phyloP scores from a whole-genome alignment of 2,329 filamentous ascomycete species.

The Ceratocystis variospora region DNA sequence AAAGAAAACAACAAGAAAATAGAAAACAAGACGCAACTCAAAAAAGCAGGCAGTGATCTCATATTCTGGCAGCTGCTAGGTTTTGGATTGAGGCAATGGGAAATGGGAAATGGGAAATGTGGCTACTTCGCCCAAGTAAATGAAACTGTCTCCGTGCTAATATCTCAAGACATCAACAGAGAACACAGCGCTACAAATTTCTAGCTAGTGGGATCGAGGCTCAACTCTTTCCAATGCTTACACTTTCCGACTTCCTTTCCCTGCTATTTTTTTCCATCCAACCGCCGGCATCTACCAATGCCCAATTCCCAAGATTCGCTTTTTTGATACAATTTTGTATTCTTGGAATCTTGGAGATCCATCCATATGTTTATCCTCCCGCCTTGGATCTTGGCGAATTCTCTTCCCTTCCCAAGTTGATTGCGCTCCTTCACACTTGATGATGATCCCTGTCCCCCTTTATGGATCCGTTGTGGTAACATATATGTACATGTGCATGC shows the following conservation, averaged over 20 bases:
- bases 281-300: not conserved
- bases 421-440: not conserved
- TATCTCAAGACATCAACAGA: not conserved
- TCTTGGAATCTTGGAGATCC: not conserved
- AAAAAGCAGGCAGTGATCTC: not conserved
- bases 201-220: not conserved
- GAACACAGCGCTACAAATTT: not conserved
- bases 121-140: not conserved
- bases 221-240: not conserved
- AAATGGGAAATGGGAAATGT: not conserved
- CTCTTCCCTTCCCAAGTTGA: not conserved
- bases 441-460: conserved; percentile 1
- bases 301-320: not conserved
- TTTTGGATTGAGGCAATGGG: not conserved
- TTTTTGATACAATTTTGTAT: not conserved
- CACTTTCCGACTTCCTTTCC: not conserved
- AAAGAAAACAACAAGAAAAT: not conserved
- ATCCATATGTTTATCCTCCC: conserved; percentile 3
- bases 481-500: not conserved
- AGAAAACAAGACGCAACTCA: too few relatives aligned
- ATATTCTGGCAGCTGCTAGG: not conserved
- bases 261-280: not conserved
- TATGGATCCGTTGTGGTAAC: not conserved
- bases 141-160: not conserved
- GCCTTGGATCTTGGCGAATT: not conserved